These are phyloP conservation scores for Marasmius fiardii DNA, from an alignment of 1,284 basidiomycete genomes.

Conservation along the genomic window DNA sequence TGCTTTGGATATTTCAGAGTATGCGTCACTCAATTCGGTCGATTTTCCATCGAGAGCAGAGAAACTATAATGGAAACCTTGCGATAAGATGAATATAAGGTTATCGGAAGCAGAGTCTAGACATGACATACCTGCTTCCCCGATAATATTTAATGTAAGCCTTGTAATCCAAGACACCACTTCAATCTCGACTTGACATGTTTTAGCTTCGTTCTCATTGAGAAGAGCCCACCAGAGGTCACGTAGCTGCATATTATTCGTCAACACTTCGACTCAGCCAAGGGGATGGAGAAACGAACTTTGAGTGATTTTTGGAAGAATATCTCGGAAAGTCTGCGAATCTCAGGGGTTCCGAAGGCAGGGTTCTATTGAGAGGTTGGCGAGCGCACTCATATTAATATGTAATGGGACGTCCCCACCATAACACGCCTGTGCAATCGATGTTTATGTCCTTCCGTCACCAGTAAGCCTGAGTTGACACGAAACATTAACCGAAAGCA, in stretches of 20 bases:
- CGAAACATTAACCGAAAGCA: too few relatives aligned
- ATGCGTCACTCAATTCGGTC: too few relatives aligned
- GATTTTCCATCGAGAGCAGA: constrained; percentile 33
- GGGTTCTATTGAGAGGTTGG: too few relatives aligned
- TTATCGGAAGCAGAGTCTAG: not conserved
- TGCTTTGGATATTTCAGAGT: too few relatives aligned
- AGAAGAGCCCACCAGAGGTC: constrained; percentile 20
- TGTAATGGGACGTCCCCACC: too few relatives aligned
- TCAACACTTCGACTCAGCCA: constrained; percentile 11
- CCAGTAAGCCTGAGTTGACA: too few relatives aligned
- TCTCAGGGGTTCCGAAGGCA: constrained; percentile 51
- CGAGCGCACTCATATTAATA: too few relatives aligned
- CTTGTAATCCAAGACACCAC: constrained; percentile 36
- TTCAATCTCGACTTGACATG: constrained; percentile 30
- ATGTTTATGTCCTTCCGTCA: too few relatives aligned
- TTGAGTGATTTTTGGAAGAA: constrained; percentile 31
- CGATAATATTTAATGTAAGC: constrained; percentile 49
- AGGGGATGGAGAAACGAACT: not conserved
- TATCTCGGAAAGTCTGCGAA: constrained; percentile 49
- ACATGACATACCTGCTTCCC: constrained; percentile 34
- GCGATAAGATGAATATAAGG: not conserved
- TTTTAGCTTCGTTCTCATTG: constrained; percentile 6
- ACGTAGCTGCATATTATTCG: constrained; percentile 19
- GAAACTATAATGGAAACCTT: constrained; percentile 54
- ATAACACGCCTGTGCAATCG: too few relatives aligned